Conservation (phyloP, 768 basidiomycete genomes). For the Hypholoma sublateritium region DNA sequence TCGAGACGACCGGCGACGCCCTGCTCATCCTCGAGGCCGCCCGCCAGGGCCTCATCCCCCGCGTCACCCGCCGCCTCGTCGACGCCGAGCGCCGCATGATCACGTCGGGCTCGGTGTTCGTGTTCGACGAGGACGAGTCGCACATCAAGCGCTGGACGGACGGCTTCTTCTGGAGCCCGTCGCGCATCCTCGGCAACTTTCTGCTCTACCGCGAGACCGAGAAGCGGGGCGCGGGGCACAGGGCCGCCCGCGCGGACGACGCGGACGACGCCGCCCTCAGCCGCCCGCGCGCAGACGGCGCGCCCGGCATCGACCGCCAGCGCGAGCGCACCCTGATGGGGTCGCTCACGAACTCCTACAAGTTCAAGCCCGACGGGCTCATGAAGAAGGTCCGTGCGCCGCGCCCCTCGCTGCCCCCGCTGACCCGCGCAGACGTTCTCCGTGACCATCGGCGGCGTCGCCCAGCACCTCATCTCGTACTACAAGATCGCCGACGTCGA, state of each 20-base stretch:
- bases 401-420: not conserved
- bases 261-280: slow-evolving; percentile 49
- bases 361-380: slow-evolving; percentile 90
- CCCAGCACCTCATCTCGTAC: slow-evolving; percentile 94
- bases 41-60: slow-evolving; percentile 83
- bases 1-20: slow-evolving; percentile 93
- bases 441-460: slow-evolving; percentile 76
- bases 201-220: slow-evolving; percentile 94
- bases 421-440: slow-evolving; percentile 75
- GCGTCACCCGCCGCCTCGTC: slow-evolving; percentile 88
- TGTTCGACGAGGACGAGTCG: slow-evolving; percentile 96
- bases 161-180: slow-evolving; percentile 95
- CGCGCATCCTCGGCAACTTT: slow-evolving; percentile 91
- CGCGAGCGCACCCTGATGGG: slow-evolving; percentile 85
- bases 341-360: slow-evolving; percentile 89
- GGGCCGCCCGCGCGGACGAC: slow-evolving; percentile 46
- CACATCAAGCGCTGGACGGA: slow-evolving; percentile 99
- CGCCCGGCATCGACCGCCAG: slow-evolving; percentile 61
- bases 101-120: slow-evolving; percentile 90
- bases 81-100: slow-evolving; percentile 94
- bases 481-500: slow-evolving; percentile 92
- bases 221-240: slow-evolving; percentile 69
- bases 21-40: slow-evolving; percentile 97
- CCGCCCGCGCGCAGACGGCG: slow-evolving; percentile 54
- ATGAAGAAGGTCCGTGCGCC: slow-evolving; percentile 85